Conservation (phyloP, 495 filamentous ascomycete genomes). For the Pseudoneurospora amorphoporcata region DNA sequence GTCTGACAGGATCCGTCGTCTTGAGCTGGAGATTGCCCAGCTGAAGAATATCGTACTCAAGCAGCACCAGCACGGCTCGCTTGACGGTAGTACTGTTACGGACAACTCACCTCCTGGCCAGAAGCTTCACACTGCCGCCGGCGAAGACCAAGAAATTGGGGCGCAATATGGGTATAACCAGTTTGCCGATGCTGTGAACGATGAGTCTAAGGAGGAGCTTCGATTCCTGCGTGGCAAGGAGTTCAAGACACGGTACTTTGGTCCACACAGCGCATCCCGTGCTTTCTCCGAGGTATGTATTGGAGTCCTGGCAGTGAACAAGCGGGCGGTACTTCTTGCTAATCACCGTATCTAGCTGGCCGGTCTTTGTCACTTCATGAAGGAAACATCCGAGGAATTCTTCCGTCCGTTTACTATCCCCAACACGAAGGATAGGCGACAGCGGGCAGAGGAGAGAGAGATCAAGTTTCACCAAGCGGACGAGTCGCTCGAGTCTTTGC, state of each 20-base stretch:
- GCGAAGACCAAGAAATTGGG: slow-evolving; percentile 7
- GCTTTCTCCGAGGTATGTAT: slow-evolving; percentile 26
- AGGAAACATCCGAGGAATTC: slow-evolving; percentile 34
- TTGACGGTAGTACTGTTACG: slow-evolving; percentile 26
- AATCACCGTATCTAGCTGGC: slow-evolving; percentile 20
- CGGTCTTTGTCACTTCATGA: slow-evolving; percentile 37
- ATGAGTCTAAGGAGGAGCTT: slow-evolving; percentile 16
- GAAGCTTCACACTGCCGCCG: neutral
- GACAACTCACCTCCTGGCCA: slow-evolving; percentile 17
- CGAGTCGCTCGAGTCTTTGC: slow-evolving; percentile 25
- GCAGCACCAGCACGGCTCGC: slow-evolving; percentile 16
- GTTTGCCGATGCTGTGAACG: slow-evolving; percentile 10
- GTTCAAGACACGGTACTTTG: slow-evolving; percentile 40
- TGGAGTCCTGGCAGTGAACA: too few relatives aligned
- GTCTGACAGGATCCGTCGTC: slow-evolving; percentile 35
- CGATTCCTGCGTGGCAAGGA: slow-evolving; percentile 29
- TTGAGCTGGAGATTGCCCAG: slow-evolving; percentile 40
- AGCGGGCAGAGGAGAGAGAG: slow-evolving; percentile 25
- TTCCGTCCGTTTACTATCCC: slow-evolving; percentile 27
- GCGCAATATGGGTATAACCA: slow-evolving; percentile 12
- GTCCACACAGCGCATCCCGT: slow-evolving; percentile 37
- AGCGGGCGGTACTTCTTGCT: slow-evolving; percentile 6
- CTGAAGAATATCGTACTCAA: slow-evolving; percentile 31
- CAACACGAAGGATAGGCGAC: slow-evolving; percentile 25
- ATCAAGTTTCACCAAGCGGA: slow-evolving; percentile 21